Evolutionary conservation across 2,329 filamentous ascomycete species (phyloP).

Genomic region (Chlorencoelia australis): DNA sequence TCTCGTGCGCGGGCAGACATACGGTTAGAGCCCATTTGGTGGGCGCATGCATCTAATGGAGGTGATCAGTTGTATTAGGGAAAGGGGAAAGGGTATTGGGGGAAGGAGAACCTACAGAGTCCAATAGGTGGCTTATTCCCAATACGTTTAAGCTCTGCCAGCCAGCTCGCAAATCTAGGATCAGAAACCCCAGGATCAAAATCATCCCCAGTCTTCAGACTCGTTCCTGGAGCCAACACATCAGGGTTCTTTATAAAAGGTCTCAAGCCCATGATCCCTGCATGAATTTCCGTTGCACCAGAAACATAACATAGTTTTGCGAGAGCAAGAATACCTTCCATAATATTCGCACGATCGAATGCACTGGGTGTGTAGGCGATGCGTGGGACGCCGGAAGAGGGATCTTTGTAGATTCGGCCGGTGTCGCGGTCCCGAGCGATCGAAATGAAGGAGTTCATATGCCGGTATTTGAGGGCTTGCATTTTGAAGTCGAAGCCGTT

Average conservation of each 20-base stretch:
- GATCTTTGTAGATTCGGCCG: slow-evolving; percentile 65
- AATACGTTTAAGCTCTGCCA: slow-evolving; percentile 38
- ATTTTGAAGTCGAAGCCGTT: slow-evolving; percentile 62
- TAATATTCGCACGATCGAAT: slow-evolving; percentile 61
- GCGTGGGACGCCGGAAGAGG: slow-evolving; percentile 50
- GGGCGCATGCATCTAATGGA: too few species aligned
- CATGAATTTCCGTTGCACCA: slow-evolving; percentile 72
- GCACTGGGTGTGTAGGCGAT: slow-evolving; percentile 62
- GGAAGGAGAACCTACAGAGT: background rate
- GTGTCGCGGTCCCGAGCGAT: slow-evolving; percentile 67
- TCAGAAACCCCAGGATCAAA: slow-evolving; percentile 41
- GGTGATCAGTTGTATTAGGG: too few species aligned
- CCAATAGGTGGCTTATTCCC: slow-evolving; percentile 41
- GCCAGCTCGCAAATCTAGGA: slow-evolving; percentile 50
- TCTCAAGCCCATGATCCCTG: slow-evolving; percentile 49
- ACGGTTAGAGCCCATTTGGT: slow-evolving; percentile 71
- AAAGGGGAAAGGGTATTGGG: background rate
- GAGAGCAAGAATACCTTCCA: slow-evolving; percentile 61
- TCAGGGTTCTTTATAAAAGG: slow-evolving; percentile 40
- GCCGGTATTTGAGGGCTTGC: slow-evolving; percentile 55
- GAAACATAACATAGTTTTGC: slow-evolving; percentile 69
- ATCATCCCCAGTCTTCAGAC: slow-evolving; percentile 6
- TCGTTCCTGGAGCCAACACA: too few species aligned
- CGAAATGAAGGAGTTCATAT: slow-evolving; percentile 63
- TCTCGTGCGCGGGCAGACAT: slow-evolving; percentile 46